Conservation (phyloP, 2,329 filamentous ascomycete species). For the Fusarium compactum region DNA sequence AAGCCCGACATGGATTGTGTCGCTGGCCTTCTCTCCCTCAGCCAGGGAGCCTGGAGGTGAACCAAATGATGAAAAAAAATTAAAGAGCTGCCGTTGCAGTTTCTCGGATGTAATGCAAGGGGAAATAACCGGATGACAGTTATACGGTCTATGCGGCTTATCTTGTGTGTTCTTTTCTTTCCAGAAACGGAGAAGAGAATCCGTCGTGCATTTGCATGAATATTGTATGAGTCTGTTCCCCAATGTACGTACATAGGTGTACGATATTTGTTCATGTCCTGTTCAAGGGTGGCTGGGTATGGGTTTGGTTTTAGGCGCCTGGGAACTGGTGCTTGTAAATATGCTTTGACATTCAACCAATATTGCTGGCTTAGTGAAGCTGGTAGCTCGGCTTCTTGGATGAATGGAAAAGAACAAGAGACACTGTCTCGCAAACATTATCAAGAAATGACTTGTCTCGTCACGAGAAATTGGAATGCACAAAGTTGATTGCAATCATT, state of each 20-base stretch:
- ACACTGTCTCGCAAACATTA: constrained; percentile 13
- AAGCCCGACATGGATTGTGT: constrained; percentile 88
- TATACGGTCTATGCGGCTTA: constrained; percentile 19
- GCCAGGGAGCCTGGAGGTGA: constrained; percentile 89
- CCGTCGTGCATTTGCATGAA: constrained; percentile 27
- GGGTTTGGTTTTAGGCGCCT: constrained; percentile 30
- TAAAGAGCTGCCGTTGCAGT: constrained; percentile 7
- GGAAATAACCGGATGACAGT: constrained; percentile 29
- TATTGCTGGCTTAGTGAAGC: constrained; percentile 26
- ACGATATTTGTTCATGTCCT: constrained; percentile 38
- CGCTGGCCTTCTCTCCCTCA: constrained; percentile 87
- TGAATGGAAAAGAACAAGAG: constrained; percentile 31
- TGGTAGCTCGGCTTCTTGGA: constrained; percentile 31
- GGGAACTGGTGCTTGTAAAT: constrained; percentile 43
- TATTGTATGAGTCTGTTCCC: constrained; percentile 29
- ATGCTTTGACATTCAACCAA: constrained; percentile 37
- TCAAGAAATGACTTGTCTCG: neutral
- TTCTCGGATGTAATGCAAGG: constrained; percentile 22
- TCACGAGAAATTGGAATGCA: neutral
- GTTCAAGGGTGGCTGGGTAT: constrained; percentile 21
- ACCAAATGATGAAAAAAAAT: neutral
- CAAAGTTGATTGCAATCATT: neutral
- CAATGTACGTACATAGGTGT: constrained; percentile 28
- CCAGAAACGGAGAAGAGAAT: constrained; percentile 28
- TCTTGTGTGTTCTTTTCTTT: constrained; percentile 31